phyloP scores from a whole-genome alignment of 1,139 yeast genomes.

The Saccharomyces uvarum region DNA sequence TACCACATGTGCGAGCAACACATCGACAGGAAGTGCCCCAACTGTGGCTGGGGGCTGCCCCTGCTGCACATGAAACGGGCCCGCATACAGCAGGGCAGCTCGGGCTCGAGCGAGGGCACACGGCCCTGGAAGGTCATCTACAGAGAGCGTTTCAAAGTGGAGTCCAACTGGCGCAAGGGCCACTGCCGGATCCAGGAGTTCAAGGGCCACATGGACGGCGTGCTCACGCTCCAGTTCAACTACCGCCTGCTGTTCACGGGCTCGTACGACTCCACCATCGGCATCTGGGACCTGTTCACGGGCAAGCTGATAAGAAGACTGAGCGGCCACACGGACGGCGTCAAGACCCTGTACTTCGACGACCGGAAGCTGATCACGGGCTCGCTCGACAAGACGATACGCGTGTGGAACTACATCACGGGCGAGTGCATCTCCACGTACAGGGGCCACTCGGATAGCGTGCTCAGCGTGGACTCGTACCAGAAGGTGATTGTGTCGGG shows the following conservation, averaged over 20 bases:
- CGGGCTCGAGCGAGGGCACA: not conserved
- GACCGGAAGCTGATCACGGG: conserved; percentile 85
- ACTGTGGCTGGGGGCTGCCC: conserved; percentile 98
- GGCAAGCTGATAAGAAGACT: conserved; percentile 73
- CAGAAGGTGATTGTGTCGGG: conserved; percentile 86
- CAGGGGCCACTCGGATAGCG: conserved; percentile 85
- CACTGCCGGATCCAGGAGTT: conserved; percentile 56
- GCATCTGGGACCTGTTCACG: conserved; percentile 80
- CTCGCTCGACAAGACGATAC: conserved; percentile 81
- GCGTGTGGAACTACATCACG: conserved; percentile 92
- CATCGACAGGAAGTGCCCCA: conserved; percentile 92
- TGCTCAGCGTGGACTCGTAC: conserved; percentile 60
- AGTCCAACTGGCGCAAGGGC: conserved; percentile 91
- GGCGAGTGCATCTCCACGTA: conserved; percentile 92
- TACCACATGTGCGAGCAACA: conserved; percentile 98
- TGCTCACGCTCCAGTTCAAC: conserved; percentile 76
- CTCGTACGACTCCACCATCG: conserved; percentile 79
- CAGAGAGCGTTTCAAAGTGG: conserved; percentile 82
- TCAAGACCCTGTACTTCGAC: conserved; percentile 76
- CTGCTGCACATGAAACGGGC: conserved; percentile 76
- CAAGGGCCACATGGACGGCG: conserved; percentile 81
- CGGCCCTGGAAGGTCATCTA: conserved; percentile 86
- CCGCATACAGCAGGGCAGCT: conserved; percentile 28
- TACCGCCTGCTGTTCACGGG: conserved; percentile 79
- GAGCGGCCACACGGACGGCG: conserved; percentile 79